Evolutionary conservation across 768 basidiomycete species (phyloP), one percentile per base, ranked within the genome.

Genomic region (Suillus sp.): DNA sequence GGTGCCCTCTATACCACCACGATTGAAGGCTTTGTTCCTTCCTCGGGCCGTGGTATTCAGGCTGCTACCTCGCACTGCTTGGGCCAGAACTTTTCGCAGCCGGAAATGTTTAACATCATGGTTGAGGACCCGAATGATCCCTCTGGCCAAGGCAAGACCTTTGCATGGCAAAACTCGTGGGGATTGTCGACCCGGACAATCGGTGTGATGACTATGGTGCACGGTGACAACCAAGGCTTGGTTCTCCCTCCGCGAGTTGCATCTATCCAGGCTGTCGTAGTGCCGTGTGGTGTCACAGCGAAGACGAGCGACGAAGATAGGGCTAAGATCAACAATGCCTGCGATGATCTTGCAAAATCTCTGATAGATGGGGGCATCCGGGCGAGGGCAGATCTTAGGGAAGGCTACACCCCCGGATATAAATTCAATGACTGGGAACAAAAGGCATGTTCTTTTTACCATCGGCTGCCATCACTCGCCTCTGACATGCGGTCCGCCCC

Each of bases 351-450:
- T 63, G 93, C 91, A 42, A 80, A 83, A 73, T 84, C 79, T 27
- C 79, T 99, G 66, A 84, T 86, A 75, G 87, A 86, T 69, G 82
- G 81, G 8, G 95, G 87, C 53, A 76, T 99, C 66, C 83, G 92
- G 66, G 92, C 93, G 38, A 93, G 90, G 76, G 93, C 93, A 2
- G 97, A 99, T 79, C 79, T 95, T 65, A 81, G 96, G 64, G 97
- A 99, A 4, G 95, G 92, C 9, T 97, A 99, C 77, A 99, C 96
- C 35, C 97, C 97, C 10, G 97, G 97, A 35, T 99, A 91, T 81
- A 99, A 99, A 80, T 99, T 97, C 82, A 97, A 98, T 74, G 94
- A 99, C 71, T 98, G 96, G 95, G 97, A 99, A 80, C 91, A 98
- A 78, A 93, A 96, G 87, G 94, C 92, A 65, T 54, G 78, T 64